phyloP scores from a whole-genome alignment of 2,329 filamentous ascomycete genomes.

The Cladorrhinum sp. region DNA sequence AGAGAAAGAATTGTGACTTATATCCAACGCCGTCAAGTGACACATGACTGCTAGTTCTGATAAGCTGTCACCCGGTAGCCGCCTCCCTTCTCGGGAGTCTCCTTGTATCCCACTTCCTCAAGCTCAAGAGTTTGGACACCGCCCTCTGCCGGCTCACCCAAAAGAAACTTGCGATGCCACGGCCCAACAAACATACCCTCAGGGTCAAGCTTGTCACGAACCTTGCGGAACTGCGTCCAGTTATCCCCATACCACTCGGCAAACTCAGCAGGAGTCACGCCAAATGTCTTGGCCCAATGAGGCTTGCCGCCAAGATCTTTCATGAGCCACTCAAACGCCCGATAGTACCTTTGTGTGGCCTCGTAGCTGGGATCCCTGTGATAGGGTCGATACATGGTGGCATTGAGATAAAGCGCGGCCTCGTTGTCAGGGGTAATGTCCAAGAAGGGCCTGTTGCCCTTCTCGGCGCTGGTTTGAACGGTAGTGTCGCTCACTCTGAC shows the following conservation, averaged over 20 bases:
- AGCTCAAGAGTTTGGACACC: constrained; percentile 23
- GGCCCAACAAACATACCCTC: constrained; percentile 81
- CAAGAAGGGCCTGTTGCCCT: constrained; percentile 39
- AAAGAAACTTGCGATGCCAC: constrained; percentile 76
- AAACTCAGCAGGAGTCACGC: constrained; percentile 53
- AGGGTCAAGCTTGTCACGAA: constrained; percentile 65
- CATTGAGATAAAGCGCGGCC: constrained; percentile 75
- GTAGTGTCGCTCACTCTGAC: constrained; percentile 68
- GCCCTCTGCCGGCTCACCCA: constrained; percentile 33
- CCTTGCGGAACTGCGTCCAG: constrained; percentile 58
- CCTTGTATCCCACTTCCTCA: constrained; percentile 30
- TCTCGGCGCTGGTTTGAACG: constrained; percentile 33
- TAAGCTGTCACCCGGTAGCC: constrained; percentile 22
- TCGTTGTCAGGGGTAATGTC: constrained; percentile 61
- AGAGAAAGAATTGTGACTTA: constrained; percentile 2
- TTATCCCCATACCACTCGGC: constrained; percentile 59
- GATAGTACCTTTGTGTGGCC: constrained; percentile 62
- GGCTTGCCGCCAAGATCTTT: constrained; percentile 69
- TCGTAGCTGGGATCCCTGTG: constrained; percentile 65
- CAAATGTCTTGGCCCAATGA: constrained; percentile 83
- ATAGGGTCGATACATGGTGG: constrained; percentile 75
- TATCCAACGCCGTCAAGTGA: constrained; percentile 14
- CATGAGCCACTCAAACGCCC: constrained; percentile 82
- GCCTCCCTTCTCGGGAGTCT: constrained; percentile 17
- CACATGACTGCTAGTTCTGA: constrained; percentile 10